phyloP scores from a whole-genome alignment of 1,139 yeast species.

The Taphrina communis region DNA sequence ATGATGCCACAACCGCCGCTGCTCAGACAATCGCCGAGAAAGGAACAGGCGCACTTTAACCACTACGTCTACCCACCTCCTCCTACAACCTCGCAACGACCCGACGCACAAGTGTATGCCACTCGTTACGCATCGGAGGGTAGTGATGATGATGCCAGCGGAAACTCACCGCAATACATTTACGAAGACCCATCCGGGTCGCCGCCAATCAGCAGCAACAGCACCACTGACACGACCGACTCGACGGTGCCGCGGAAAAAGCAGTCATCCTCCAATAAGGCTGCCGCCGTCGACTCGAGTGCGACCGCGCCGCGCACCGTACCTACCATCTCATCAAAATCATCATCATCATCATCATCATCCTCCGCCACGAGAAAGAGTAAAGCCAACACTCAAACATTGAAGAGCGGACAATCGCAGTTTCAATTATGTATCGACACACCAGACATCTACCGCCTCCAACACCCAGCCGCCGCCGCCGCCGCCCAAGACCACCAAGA shows the following conservation, averaged over 20 bases:
- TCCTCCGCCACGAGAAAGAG: background rate
- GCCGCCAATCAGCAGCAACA: background rate
- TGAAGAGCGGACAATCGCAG: constrained; percentile 19
- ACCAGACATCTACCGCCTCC: background rate
- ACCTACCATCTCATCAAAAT: background rate
- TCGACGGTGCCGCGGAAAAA: constrained; percentile 3
- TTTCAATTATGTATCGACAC: constrained; percentile 8
- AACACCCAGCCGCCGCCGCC: background rate
- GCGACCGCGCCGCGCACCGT: background rate
- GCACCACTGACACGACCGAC: background rate
- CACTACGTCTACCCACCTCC: constrained; percentile 32
- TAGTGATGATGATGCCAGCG: background rate
- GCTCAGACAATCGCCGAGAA: constrained; percentile 11
- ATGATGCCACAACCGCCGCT: constrained; percentile 19
- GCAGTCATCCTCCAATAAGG: background rate
- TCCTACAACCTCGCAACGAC: background rate
- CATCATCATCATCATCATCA: background rate
- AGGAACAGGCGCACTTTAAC: constrained; percentile 36
- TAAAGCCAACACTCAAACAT: background rate
- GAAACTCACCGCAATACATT: constrained; percentile 3
- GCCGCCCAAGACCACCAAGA: constrained; percentile 1
- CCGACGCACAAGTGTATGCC: background rate
- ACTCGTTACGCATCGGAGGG: background rate
- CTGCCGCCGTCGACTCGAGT: background rate
- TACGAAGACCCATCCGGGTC: constrained; percentile 10